Conservation (phyloP, 352 stramenopile species). For the Pythium insidiosum region DNA sequence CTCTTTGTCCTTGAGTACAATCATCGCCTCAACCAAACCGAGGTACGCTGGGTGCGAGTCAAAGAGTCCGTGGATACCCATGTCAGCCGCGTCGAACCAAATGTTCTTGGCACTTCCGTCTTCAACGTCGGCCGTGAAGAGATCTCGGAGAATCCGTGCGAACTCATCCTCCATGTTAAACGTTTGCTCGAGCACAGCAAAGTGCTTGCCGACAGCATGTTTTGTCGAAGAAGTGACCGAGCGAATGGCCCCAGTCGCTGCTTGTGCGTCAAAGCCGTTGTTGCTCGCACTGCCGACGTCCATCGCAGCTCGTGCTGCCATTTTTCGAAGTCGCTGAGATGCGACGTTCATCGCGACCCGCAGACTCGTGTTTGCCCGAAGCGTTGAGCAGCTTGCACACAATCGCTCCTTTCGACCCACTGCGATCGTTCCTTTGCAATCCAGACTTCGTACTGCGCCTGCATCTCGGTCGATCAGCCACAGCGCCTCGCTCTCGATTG, state of each 20-base stretch:
- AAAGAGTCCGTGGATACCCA: conserved; percentile 57
- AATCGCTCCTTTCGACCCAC: conserved; percentile 24
- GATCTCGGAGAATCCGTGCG: conserved; percentile 9
- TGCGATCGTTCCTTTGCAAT: conserved; percentile 48
- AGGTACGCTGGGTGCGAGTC: conserved; percentile 52
- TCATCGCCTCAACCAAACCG: conserved; percentile 59
- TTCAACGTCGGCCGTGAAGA: conserved; percentile 13
- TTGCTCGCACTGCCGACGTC: too few species aligned
- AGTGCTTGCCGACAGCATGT: background rate
- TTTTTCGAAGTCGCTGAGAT: background rate
- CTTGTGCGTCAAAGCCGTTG: too few species aligned
- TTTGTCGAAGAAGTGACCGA: too few species aligned
- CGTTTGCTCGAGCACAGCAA: conserved; percentile 12
- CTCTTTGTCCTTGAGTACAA: conserved; percentile 71
- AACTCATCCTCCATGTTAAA: conserved; percentile 13
- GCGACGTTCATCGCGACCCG: conserved; percentile 19
- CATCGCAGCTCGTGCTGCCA: too few species aligned
- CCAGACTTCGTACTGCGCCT: conserved; percentile 53
- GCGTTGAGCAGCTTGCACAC: conserved; percentile 34
- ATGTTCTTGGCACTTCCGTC: conserved; percentile 18
- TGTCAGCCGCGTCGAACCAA: conserved; percentile 38
- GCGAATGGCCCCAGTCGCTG: too few species aligned
- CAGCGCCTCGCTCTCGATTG: conserved; percentile 55
- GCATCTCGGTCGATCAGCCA: conserved; percentile 82
- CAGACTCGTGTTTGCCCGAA: conserved; percentile 46